Evolutionary conservation across 345 rosid genomes (phyloP).

Genomic region (Citrus maxima): DNA sequence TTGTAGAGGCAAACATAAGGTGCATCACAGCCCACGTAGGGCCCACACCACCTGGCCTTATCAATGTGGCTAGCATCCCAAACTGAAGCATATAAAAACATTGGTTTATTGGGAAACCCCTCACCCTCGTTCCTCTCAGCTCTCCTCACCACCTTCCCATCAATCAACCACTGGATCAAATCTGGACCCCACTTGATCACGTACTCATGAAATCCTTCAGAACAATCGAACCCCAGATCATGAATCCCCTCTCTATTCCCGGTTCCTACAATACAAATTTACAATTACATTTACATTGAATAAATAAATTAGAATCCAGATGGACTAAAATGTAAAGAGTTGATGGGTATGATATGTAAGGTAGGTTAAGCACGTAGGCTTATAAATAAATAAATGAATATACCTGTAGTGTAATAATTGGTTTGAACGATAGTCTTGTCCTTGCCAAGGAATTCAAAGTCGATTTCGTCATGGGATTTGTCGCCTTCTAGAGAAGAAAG

Average conservation of each 20-base stretch:
- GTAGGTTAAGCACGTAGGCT: too few species aligned
- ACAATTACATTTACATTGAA: neutral
- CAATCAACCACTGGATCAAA: conserved; percentile 50
- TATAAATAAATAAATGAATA: too few species aligned
- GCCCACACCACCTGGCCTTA: conserved; percentile 48
- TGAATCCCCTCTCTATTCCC: conserved; percentile 50
- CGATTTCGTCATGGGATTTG: conserved; percentile 64
- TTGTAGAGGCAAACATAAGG: conserved; percentile 56
- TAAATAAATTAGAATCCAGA: too few species aligned
- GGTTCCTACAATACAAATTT: conserved; percentile 29
- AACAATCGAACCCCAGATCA: conserved; percentile 50
- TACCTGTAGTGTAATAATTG: conserved; percentile 50
- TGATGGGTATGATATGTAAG: too few species aligned
- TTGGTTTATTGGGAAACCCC: conserved; percentile 40
- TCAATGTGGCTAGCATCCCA: conserved; percentile 60
- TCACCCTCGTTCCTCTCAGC: conserved; percentile 44
- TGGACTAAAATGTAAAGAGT: too few species aligned
- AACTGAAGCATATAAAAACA: conserved; percentile 54
- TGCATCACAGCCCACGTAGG: conserved; percentile 38
- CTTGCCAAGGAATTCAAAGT: conserved; percentile 65
- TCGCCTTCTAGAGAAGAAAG: conserved; percentile 66
- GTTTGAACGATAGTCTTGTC: conserved; percentile 48
- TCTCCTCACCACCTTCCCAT: conserved; percentile 49
- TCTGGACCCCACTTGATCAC: conserved; percentile 49
- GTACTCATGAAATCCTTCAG: conserved; percentile 56